Evolutionary conservation across 257 asterid species (phyloP).

Genomic region (Echium plantagineum): DNA sequence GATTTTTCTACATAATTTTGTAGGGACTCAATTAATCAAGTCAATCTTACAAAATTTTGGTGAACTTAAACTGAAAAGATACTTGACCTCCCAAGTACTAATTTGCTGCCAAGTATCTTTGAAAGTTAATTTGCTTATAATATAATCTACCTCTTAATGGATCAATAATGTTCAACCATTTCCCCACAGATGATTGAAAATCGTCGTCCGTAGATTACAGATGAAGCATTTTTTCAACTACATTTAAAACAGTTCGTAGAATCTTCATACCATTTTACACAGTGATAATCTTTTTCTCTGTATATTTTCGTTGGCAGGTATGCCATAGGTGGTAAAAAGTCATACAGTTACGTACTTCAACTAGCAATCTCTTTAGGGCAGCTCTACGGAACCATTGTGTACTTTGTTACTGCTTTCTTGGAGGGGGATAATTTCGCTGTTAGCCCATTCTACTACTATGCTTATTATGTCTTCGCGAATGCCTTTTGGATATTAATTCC

Average conservation of each 20-base stretch:
- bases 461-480: constrained; percentile 59
- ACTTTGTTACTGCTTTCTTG: constrained; percentile 53
- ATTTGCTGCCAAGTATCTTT: neutral
- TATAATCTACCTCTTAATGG: neutral
- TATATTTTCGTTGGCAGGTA: constrained; percentile 36
- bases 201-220: too few relatives aligned
- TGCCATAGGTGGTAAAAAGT: constrained; percentile 67
- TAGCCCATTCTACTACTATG: constrained; percentile 39
- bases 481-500: constrained; percentile 80
- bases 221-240: too few relatives aligned
- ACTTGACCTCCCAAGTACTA: neutral
- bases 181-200: too few relatives aligned
- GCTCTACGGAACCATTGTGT: constrained; percentile 73
- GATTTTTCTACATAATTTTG: too few relatives aligned
- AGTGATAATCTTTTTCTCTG: neutral
- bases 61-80: neutral
- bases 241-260: too few relatives aligned
- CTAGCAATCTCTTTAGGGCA: constrained; percentile 75
- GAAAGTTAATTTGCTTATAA: neutral
- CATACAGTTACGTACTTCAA: constrained; percentile 63
- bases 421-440: constrained; percentile 85
- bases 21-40: too few relatives aligned
- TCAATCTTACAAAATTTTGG: neutral
- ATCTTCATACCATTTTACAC: too few relatives aligned
- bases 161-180: too few relatives aligned